These are phyloP conservation scores for Chenopodium formosanum DNA, from an alignment of 148 eudicot genomes.

Conservation along the genomic window DNA sequence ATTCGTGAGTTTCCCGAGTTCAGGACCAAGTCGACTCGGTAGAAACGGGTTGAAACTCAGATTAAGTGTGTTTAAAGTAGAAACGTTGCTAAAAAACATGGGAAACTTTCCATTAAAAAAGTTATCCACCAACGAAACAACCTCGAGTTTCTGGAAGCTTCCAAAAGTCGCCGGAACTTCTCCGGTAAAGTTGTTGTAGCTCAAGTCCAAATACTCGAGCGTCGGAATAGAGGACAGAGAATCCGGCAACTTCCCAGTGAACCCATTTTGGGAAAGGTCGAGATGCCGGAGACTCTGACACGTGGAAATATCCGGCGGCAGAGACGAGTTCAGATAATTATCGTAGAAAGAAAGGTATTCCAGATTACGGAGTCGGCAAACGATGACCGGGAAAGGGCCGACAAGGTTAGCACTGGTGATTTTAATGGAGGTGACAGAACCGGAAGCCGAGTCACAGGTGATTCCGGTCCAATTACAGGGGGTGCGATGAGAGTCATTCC, in stretches of 20 bases:
- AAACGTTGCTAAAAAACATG: constrained; percentile 41
- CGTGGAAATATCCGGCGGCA: constrained; percentile 35
- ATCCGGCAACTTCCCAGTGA: constrained; percentile 48
- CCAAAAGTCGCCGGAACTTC: constrained; percentile 59
- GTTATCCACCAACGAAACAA: constrained; percentile 46
- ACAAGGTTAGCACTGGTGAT: constrained; percentile 43
- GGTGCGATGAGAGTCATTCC: constrained; percentile 40
- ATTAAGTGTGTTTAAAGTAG: constrained; percentile 58
- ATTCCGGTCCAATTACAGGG: constrained; percentile 72
- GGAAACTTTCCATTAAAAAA: constrained; percentile 68
- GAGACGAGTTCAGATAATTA: constrained; percentile 54
- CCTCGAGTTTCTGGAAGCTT: constrained; percentile 48
- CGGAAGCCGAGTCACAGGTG: constrained; percentile 33
- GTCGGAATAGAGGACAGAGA: constrained; percentile 30
- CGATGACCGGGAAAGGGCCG: constrained; percentile 64
- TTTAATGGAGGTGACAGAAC: constrained; percentile 50
- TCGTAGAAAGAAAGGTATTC: constrained; percentile 42
- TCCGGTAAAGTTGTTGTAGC: constrained; percentile 76
- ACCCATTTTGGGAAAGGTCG: constrained; percentile 47
- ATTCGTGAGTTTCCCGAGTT: constrained; percentile 48
- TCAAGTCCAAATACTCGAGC: constrained; percentile 50
- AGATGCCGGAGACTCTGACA: constrained; percentile 48
- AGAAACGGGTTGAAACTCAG: constrained; percentile 62
- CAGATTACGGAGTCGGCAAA: constrained; percentile 53
- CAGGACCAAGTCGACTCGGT: constrained; percentile 55